Conservation (phyloP, 2,329 filamentous ascomycete species). For the Dactylellina drechsleri region DNA sequence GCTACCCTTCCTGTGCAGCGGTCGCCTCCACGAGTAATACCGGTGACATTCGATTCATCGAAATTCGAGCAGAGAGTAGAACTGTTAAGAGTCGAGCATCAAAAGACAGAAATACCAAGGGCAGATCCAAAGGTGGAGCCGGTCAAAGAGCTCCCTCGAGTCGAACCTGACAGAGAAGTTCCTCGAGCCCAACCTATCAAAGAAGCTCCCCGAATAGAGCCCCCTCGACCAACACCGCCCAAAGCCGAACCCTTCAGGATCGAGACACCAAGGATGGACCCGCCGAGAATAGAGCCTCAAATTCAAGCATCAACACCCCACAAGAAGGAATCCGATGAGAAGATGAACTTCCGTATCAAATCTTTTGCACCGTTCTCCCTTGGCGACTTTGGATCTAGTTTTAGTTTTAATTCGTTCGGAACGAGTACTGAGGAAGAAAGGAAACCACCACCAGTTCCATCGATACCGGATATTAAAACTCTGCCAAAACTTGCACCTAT, state of each 20-base stretch:
- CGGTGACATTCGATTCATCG: no score
- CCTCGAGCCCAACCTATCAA: no score
- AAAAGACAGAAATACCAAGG: not conserved
- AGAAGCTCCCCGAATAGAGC: no score
- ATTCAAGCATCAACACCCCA: not conserved
- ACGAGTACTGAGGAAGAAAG: constrained; percentile 1
- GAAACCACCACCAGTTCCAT: constrained; percentile 19
- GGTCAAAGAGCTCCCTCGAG: no score
- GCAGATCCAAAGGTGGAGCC: not conserved
- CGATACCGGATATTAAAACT: constrained; percentile 16
- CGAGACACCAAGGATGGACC: no score
- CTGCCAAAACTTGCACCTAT: constrained; percentile 2
- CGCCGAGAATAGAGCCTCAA: no score
- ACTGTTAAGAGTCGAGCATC: not conserved
- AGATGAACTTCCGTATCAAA: constrained; percentile 40
- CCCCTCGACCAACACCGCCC: no score
- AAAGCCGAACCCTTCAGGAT: no score
- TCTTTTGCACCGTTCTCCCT: constrained; percentile 43
- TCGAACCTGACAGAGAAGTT: no score
- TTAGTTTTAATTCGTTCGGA: constrained; percentile 25
- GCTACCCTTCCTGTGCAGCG: constrained; percentile 2
- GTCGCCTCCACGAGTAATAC: constrained; percentile 13
- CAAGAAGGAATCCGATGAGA: constrained; percentile 22
- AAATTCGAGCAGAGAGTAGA: no score
- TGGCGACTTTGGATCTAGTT: constrained; percentile 30